These are phyloP conservation scores for Planoprotostelium fungivorum DNA, from an alignment of 78 protist species.

Conservation along the genomic window DNA sequence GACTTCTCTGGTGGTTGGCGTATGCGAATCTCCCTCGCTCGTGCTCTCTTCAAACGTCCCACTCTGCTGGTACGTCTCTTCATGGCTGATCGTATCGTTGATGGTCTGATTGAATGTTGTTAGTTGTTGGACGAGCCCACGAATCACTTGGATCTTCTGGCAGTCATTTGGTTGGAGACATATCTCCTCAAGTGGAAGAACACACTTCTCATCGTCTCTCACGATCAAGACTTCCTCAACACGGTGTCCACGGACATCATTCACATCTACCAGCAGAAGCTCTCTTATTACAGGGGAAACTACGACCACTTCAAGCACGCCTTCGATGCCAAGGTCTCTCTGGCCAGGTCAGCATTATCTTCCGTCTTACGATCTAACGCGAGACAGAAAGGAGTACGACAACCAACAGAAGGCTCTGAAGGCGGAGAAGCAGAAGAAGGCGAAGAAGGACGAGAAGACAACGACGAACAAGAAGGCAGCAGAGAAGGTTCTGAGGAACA, in stretches of 20 bases:
- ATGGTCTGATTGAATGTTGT: not conserved
- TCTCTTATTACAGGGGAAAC: slow-evolving; percentile 65
- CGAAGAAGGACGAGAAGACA: slow-evolving; percentile 14
- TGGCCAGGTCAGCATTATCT: no score
- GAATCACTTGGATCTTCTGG: slow-evolving; percentile 85
- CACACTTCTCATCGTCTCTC: slow-evolving; percentile 84
- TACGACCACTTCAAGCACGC: slow-evolving; percentile 34
- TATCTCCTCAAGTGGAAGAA: slow-evolving; percentile 67
- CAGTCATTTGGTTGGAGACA: slow-evolving; percentile 87
- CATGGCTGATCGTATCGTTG: not conserved
- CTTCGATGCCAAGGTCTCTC: not conserved
- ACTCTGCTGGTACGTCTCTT: slow-evolving; percentile 45
- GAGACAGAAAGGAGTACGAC: slow-evolving; percentile 18
- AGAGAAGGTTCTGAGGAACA: not conserved
- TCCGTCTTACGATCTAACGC: no score
- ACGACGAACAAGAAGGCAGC: slow-evolving; percentile 16
- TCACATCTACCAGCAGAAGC: slow-evolving; percentile 63
- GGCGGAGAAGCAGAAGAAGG: slow-evolving; percentile 6
- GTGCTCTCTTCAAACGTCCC: slow-evolving; percentile 88
- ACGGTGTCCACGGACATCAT: slow-evolving; percentile 66
- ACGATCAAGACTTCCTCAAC: slow-evolving; percentile 84
- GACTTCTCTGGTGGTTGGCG: slow-evolving; percentile 95
- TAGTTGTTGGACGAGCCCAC: slow-evolving; percentile 93
- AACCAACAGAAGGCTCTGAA: slow-evolving; percentile 18
- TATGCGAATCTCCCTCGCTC: slow-evolving; percentile 91